Evolutionary conservation across 2,329 filamentous ascomycete species (phyloP).

Genomic region (Microsporum audouinii): DNA sequence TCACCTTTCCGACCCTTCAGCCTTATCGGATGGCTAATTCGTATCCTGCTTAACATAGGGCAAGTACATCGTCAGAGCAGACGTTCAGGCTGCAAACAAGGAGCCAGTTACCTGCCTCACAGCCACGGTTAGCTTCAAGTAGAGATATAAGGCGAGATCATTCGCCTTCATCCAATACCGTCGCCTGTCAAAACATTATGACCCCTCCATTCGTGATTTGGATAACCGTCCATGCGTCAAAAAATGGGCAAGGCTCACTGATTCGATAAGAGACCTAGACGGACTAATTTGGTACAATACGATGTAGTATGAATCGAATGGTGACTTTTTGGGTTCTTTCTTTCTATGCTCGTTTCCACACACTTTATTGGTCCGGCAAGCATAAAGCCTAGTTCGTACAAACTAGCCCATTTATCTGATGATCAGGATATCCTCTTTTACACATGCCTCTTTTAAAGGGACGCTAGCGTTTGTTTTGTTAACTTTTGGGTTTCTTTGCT

Average conservation of each 20-base stretch:
- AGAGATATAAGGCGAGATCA: neutral
- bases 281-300: neutral
- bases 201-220: neutral
- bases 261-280: neutral
- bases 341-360: neutral
- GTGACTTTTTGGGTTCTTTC: neutral
- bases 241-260: neutral
- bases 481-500: neutral
- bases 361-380: neutral
- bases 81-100: slow-evolving; percentile 64
- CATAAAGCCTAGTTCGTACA: neutral
- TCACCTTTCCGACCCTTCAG: neutral
- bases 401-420: neutral
- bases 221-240: neutral
- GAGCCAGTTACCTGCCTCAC: slow-evolving; percentile 77
- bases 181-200: neutral
- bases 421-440: neutral
- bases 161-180: neutral
- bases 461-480: neutral
- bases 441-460: neutral
- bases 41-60: slow-evolving; percentile 45
- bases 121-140: slow-evolving; percentile 34
- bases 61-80: slow-evolving; percentile 77
- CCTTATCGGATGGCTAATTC: neutral
- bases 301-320: neutral